Base-by-base conservation (phyloP, 345 rosid species). In the Eucalyptus polybractea region DNA sequence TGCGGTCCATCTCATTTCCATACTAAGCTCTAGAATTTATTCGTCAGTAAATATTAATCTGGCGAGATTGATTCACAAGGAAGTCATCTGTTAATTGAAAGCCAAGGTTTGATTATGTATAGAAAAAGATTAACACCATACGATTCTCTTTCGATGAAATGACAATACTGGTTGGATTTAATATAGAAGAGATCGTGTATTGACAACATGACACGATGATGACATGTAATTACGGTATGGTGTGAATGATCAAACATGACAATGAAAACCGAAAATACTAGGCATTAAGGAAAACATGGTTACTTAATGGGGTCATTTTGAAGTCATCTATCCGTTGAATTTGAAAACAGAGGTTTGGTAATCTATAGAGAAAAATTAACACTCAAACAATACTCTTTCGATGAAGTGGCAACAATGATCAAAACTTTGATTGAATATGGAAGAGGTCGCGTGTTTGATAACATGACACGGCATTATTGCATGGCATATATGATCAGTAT, bases 241-340 rank as follows among this genome's bases (percentile, higher is more conserved):
- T 1, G 2, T 69, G 42, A 69, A 69, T 31, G 7, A 31, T 69
- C 11, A 69, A 8, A 69, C 21, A 16, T 5, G 44, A 31, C 2
- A 33, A 33, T 21, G 44, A 40, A 33, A 33, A 72, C 25, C 45
- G 1, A 19, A 72, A 72, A 19, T 72, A 19, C 45, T 72, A 19
- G 25, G 81, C 25, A 0, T 33, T 72, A 72, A 33, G 4, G 25
- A 72, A 69, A 33, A 72, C 0, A 0, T 0, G 40, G 6, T 67
- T 67, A 37, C 80, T 31, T 67, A 8, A 15, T 31, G 42, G 22
- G 76, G 80, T 67, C 42, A 16, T 67, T 31, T 69, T 37, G 44
- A 19, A 69, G 80, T 17, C 25, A 31, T 33, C 69, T 62, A 62
- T 13, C 31, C 4, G 29, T 29, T 27, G 31, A 60, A 13, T 27